Conservation (phyloP, 2,329 filamentous ascomycete genomes). For the Hirsutella rhossiliensis region DNA sequence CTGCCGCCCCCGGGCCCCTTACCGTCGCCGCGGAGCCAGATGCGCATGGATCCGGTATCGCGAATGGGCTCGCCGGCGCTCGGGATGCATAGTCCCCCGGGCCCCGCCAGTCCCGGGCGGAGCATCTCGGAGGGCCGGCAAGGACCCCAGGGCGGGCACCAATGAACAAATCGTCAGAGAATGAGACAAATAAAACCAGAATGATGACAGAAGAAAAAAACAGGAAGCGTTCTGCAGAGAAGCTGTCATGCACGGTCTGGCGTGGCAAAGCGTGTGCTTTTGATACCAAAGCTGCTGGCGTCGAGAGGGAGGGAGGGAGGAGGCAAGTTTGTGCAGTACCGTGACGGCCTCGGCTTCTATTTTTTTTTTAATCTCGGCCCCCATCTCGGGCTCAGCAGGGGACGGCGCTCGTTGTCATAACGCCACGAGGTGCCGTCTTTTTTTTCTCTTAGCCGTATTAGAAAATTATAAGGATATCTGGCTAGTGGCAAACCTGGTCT, state of each 20-base stretch:
- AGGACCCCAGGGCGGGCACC: no score
- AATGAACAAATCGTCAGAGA: neutral
- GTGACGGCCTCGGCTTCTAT: neutral
- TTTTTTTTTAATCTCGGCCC: neutral
- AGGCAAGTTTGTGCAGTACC: neutral
- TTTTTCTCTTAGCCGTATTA: neutral
- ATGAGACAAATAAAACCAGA: neutral
- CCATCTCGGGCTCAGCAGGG: no score
- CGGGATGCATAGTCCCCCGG: constrained; percentile 6
- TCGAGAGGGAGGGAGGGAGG: neutral
- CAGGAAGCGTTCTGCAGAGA: no score
- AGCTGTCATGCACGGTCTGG: no score
- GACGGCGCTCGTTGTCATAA: no score
- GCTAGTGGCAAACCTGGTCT: no score
- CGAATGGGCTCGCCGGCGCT: constrained; percentile 1
- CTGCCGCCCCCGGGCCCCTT: neutral
- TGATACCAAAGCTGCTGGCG: neutral
- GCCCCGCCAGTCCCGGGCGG: constrained; percentile 5
- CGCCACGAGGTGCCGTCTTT: no score
- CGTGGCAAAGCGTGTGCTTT: neutral
- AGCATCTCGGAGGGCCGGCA: constrained; percentile 5
- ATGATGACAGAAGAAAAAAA: neutral
- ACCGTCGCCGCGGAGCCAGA: constrained; percentile 2
- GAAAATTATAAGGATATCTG: no score
- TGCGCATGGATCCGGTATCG: neutral